Percentiles rank a stretch among this genome's conserved stretches.
These are phyloP conservation scores for Raffaelea albimanens DNA, from an alignment of 2,329 filamentous ascomycete species.

Conservation along the genomic window DNA sequence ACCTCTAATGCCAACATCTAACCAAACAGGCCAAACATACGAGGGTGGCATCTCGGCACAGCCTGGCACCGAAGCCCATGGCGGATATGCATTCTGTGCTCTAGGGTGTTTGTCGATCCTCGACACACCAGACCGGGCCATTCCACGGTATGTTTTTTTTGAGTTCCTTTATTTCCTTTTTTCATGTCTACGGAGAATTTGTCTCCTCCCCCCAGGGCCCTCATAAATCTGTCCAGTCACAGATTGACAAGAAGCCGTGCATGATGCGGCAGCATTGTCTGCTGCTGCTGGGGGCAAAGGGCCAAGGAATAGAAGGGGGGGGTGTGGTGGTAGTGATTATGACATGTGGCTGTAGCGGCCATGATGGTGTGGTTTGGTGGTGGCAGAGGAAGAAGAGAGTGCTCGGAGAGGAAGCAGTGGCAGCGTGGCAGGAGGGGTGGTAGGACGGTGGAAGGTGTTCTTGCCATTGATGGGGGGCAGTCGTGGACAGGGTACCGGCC, in stretches of 20 bases:
- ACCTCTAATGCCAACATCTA: no score
- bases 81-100: constrained; percentile 92
- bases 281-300: no score
- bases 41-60: constrained; percentile 87
- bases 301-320: constrained; percentile 4
- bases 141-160: constrained; percentile 51
- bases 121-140: constrained; percentile 64
- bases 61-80: constrained; percentile 85
- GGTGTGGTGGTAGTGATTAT: constrained; percentile 4
- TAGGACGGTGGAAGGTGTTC: no score
- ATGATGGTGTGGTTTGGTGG: neutral
- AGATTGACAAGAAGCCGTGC: constrained; percentile 25
- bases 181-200: neutral
- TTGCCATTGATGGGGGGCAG: no score
- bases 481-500: no score
- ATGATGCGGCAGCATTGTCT: constrained; percentile 17
- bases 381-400: no score
- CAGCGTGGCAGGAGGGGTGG: no score
- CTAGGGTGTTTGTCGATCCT: constrained; percentile 82
- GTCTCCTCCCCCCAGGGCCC: constrained; percentile 10
- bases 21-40: constrained; percentile 66
- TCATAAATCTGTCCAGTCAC: constrained; percentile 21
- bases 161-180: neutral
- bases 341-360: neutral
- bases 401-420: no score